Conservation (phyloP, 768 basidiomycete species). For the Amanita fuliginea region DNA sequence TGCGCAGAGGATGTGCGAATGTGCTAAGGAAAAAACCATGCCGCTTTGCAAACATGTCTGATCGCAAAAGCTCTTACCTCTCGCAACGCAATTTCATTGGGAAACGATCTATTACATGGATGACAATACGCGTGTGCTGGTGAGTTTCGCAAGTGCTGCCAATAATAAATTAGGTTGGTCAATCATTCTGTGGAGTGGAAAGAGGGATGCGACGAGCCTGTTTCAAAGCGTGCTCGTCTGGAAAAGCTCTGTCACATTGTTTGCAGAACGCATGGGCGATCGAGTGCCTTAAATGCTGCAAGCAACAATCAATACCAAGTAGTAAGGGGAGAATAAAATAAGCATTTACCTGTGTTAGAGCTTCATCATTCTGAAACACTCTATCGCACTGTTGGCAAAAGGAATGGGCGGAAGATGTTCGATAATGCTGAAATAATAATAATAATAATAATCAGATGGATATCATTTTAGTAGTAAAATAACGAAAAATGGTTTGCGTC, state of each 20-base stretch:
- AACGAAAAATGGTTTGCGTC: too few relatives aligned
- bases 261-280: background rate
- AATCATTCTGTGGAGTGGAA: background rate
- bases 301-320: too few relatives aligned
- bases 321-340: too few relatives aligned
- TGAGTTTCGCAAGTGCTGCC: background rate
- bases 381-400: constrained; percentile 1
- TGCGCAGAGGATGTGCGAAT: background rate
- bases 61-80: background rate
- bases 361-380: background rate
- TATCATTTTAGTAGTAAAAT: too few relatives aligned
- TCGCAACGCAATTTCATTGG: background rate
- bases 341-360: background rate
- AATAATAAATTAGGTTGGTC: background rate
- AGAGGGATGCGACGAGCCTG: background rate
- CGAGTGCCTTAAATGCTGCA: background rate
- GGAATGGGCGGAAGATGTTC: background rate
- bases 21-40: background rate
- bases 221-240: background rate
- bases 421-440: background rate
- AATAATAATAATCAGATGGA: too few relatives aligned
- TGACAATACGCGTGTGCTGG: constrained; percentile 1
- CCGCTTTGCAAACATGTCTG: background rate
- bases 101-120: background rate
- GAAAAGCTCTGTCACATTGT: background rate